Conservation (phyloP, 202 grass and related monocot species). For the Zizania palustris region DNA sequence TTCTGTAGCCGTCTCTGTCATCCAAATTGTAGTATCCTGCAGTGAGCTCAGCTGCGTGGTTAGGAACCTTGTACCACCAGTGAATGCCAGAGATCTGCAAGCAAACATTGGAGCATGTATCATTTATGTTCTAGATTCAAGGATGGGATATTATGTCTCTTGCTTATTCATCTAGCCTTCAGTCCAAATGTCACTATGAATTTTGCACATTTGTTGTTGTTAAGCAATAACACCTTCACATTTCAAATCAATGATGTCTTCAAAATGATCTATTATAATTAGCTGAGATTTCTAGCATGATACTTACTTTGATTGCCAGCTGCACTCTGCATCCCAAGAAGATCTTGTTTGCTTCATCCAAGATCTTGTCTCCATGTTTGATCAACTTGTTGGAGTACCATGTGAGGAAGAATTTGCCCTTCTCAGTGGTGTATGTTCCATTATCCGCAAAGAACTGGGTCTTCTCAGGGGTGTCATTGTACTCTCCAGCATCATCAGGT, state of each 20-base stretch:
- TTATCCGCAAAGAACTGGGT: conserved; percentile 67
- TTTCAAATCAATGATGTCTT: not conserved
- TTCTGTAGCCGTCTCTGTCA: conserved; percentile 82
- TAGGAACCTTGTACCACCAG: conserved; percentile 94
- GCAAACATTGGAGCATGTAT: conserved; percentile 18
- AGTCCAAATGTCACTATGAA: not conserved
- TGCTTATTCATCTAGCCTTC: not conserved
- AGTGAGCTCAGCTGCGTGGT: conserved; percentile 89
- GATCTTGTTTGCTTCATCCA: conserved; percentile 76
- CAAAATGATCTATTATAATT: not conserved
- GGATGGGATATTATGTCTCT: not conserved
- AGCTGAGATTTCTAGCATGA: not conserved
- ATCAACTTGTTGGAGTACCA: conserved; percentile 98
- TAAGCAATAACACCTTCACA: conserved; percentile 17
- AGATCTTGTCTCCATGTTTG: conserved; percentile 73
- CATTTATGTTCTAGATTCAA: conserved; percentile 24
- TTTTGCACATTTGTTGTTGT: not conserved
- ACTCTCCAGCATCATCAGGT: conserved; percentile 74
- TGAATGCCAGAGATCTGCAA: conserved; percentile 79
- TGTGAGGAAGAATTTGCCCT: conserved; percentile 83
- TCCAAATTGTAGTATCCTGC: conserved; percentile 85
- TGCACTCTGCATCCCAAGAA: conserved; percentile 79
- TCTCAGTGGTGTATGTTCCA: conserved; percentile 65
- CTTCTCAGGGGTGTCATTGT: conserved; percentile 75
- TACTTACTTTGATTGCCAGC: conserved; percentile 85